Evolutionary conservation across 257 asterid species (phyloP).

Genomic region (Solanum dulcamara): DNA sequence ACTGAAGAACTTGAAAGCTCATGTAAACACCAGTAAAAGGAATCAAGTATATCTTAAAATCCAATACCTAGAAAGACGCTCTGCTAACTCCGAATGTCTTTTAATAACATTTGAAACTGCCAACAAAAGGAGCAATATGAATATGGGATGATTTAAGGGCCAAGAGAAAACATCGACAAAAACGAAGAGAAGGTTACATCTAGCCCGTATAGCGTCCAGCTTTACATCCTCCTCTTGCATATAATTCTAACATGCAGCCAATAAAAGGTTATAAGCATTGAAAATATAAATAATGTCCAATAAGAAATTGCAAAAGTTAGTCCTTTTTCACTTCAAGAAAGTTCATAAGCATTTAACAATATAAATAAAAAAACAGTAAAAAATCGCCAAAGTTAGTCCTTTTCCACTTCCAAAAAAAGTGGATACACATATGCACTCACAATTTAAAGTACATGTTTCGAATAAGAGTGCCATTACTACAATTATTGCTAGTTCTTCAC

Average conservation of each 20-base stretch:
- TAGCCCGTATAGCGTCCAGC: conserved; percentile 58
- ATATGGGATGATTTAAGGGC: not conserved
- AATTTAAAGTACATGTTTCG: not conserved
- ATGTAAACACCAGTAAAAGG: not conserved
- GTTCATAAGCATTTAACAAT: not conserved
- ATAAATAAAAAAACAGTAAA: not conserved
- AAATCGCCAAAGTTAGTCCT: not conserved
- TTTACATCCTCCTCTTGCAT: conserved; percentile 43
- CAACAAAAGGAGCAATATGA: conserved; percentile 5
- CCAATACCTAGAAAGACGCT: conserved; percentile 80
- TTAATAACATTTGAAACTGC: conserved; percentile 76
- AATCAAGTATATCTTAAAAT: not conserved
- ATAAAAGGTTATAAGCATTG: not conserved
- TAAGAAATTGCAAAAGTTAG: not conserved
- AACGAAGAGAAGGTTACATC: conserved; percentile 30
- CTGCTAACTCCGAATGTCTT: conserved; percentile 79
- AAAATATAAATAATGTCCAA: not conserved
- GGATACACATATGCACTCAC: not conserved
- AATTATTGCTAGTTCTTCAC: not conserved
- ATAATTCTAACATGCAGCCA: conserved; percentile 26
- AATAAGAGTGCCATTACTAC: not conserved
- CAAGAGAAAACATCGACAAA: not conserved
- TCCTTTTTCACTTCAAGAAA: not conserved
- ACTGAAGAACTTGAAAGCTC: not conserved
- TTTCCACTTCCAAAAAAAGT: not conserved